Evolutionary conservation across 768 basidiomycete species (phyloP).

Genomic region (Lyophyllum semitale): DNA sequence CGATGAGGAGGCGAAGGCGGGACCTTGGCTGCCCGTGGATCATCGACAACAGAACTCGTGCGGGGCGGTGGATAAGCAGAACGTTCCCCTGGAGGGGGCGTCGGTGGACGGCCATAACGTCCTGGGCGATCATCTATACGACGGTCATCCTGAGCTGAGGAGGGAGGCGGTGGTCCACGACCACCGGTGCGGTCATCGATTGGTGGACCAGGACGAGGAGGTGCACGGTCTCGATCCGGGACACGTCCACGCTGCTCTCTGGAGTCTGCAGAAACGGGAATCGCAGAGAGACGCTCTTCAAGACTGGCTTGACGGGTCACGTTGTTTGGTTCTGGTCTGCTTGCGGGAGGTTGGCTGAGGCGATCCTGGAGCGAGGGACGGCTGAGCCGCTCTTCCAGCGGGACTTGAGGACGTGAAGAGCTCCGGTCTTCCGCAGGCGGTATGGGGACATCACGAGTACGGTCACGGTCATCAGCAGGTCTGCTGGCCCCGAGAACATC

Average conservation of each 20-base stretch:
- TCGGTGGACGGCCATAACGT: slow-evolving; percentile 18
- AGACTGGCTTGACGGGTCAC: slow-evolving; percentile 31
- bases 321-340: slow-evolving; percentile 10
- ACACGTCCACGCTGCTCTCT: slow-evolving; percentile 21
- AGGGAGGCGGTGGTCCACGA: slow-evolving; percentile 4
- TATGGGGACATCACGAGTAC: slow-evolving; percentile 10
- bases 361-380: slow-evolving; percentile 38
- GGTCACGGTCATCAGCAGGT: slow-evolving; percentile 12
- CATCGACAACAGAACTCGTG: slow-evolving; percentile 29
- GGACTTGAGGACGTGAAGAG: slow-evolving; percentile 15
- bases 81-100: slow-evolving; percentile 11
- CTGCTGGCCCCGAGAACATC: slow-evolving; percentile 18
- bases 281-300: slow-evolving; percentile 43
- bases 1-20: slow-evolving; percentile 29
- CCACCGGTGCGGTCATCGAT: slow-evolving; percentile 10
- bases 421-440: slow-evolving; percentile 19
- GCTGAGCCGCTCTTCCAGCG: slow-evolving; percentile 42
- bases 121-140: slow-evolving; percentile 24
- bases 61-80: slow-evolving; percentile 19
- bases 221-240: slow-evolving; percentile 17
- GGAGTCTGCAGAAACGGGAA: slow-evolving; percentile 20
- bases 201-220: slow-evolving; percentile 16
- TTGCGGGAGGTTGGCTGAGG: slow-evolving; percentile 27
- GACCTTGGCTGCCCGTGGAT: slow-evolving; percentile 27
- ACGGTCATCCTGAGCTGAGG: slow-evolving; percentile 19